phyloP scores from a whole-genome alignment of 805 yeast species.

The Myxozyma vanderwaltii region DNA sequence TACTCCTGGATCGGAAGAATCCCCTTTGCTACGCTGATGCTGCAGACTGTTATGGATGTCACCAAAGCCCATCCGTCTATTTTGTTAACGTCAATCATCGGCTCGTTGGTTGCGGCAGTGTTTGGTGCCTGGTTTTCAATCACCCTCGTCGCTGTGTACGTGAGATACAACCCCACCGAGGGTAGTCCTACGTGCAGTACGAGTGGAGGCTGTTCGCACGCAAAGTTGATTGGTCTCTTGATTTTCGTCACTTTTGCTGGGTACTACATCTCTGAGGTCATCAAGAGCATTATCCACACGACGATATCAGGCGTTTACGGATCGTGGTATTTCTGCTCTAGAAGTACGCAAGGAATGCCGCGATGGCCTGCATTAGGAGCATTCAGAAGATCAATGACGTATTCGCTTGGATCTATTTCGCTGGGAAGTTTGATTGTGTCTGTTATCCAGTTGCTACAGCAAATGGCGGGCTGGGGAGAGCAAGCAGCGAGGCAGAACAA shows the following conservation, averaged over 20 bases:
- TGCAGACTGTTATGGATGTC: slow-evolving; percentile 74
- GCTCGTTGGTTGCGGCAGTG: slow-evolving; percentile 59
- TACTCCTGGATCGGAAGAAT: slow-evolving; percentile 72
- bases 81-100: slow-evolving; percentile 59
- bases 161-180: slow-evolving; percentile 66
- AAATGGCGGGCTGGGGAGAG: slow-evolving; percentile 55
- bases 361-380: slow-evolving; percentile 78
- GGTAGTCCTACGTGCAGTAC: slow-evolving; percentile 57
- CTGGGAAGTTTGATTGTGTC: slow-evolving; percentile 79
- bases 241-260: slow-evolving; percentile 81
- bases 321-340: slow-evolving; percentile 83
- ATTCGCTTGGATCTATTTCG: slow-evolving; percentile 87
- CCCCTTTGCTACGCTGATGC: slow-evolving; percentile 70
- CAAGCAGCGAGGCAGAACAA: slow-evolving; percentile 57
- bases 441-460: slow-evolving; percentile 66
- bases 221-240: slow-evolving; percentile 67
- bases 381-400: slow-evolving; percentile 75
- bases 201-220: slow-evolving; percentile 56
- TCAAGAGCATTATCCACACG: slow-evolving; percentile 77
- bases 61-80: slow-evolving; percentile 74
- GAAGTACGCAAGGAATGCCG: slow-evolving; percentile 78
- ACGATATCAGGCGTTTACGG: slow-evolving; percentile 85
- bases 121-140: slow-evolving; percentile 67
- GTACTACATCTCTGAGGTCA: slow-evolving; percentile 77
- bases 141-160: slow-evolving; percentile 73